Base-by-base conservation (phyloP, 2,329 filamentous ascomycete species). In the Byssoonygena ceratinophila region DNA sequence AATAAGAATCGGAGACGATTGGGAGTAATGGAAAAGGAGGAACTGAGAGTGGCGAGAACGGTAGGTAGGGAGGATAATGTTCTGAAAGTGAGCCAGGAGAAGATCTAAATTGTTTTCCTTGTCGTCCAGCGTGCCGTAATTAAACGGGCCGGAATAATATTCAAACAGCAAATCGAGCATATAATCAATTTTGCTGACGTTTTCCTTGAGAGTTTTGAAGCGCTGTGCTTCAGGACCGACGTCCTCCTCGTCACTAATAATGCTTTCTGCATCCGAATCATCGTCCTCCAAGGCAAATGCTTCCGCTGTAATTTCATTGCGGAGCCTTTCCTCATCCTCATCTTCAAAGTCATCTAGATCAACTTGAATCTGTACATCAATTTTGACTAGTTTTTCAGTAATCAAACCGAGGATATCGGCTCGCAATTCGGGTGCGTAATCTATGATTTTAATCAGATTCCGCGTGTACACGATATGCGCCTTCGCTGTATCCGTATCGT, bases 11-110 rank as follows among this genome's bases (percentile, higher is more conserved):
- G 85, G 82, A 7, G 87, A 86, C 54, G 79, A 80, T 68, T 98
- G 91, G 14, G 87, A 86, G 65, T 94, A 96, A 69, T 96, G 91
- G 70, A 98, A 98, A 47, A 97, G 78, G 45, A 98, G 79, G 61
- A 97, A 98, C 63, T 98, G 92, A 0, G 89, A 89, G 66, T 97
- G 91, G 31, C 92, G 83, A 22, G 89, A 94, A 59, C 88, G 87
- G 66, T 92, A 89, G 12, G 89, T 94, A 2, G 90, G 89, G 27
- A 98, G 77, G 54, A 98, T 88, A 62, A 89, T 87, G 64, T 81
- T 85, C 55, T 84, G 80, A 63, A 98, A 98, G 65, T 94, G 89
- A 46, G 83, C 80, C 25, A 97, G 76, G 36, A 98, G 76, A 52
- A 87, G 81, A 50, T 87, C 83, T 60, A 94, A 87, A 46, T 81